phyloP scores from a whole-genome alignment of 1,139 yeast genomes.

The Arxiozyma bovina region DNA sequence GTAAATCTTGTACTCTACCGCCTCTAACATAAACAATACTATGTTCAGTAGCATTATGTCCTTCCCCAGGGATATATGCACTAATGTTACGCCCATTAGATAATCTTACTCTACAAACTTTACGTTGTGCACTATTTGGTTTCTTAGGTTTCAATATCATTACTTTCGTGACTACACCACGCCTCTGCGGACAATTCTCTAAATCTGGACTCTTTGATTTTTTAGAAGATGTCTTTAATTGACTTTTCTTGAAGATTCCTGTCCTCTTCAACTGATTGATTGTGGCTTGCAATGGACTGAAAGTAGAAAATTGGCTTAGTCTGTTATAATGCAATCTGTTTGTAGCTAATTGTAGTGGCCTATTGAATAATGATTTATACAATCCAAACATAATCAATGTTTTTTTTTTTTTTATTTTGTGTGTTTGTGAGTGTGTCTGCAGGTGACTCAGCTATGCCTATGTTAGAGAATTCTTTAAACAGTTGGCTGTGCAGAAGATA shows the following conservation, averaged over 20 bases:
- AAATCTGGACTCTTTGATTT: slow-evolving; percentile 71
- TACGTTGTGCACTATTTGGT: slow-evolving; percentile 96
- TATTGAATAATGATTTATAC: too few species aligned
- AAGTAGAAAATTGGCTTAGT: slow-evolving; percentile 7
- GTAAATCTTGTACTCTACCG: slow-evolving; percentile 95
- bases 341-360: background rate
- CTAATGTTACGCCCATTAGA: slow-evolving; percentile 83
- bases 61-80: slow-evolving; percentile 97
- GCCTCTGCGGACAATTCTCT: slow-evolving; percentile 70
- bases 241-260: slow-evolving; percentile 55
- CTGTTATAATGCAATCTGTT: background rate
- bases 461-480: too few species aligned
- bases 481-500: too few species aligned
- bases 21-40: slow-evolving; percentile 94
- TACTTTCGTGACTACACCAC: slow-evolving; percentile 91
- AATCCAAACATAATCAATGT: background rate
- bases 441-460: too few species aligned
- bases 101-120: slow-evolving; percentile 89
- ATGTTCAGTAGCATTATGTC: slow-evolving; percentile 97
- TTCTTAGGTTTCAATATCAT: slow-evolving; percentile 95
- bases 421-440: background rate
- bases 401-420: background rate
- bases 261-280: slow-evolving; percentile 67
- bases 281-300: slow-evolving; percentile 42
- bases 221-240: slow-evolving; percentile 43